Evolutionary conservation across 345 rosid species (phyloP).

Genomic region (Angophora floribunda): DNA sequence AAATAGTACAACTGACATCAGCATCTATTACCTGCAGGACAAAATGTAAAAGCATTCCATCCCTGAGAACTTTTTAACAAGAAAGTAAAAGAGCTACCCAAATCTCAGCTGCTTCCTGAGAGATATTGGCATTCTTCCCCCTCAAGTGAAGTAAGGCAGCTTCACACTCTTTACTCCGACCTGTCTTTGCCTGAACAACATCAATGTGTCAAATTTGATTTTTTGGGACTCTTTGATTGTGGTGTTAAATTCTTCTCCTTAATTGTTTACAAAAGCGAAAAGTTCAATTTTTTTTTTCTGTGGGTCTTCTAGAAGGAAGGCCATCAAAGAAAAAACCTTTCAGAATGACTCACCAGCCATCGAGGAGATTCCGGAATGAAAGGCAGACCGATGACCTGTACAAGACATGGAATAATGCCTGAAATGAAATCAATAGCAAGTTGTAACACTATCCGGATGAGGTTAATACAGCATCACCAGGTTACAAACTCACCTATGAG

Average conservation of each 20-base stretch:
- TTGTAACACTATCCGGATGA: neutral
- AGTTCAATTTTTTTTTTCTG: neutral
- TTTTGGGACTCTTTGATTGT: neutral
- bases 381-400: slow-evolving; percentile 22
- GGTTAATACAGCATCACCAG: neutral
- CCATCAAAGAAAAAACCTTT: neutral
- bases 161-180: slow-evolving; percentile 16
- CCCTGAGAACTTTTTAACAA: neutral
- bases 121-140: slow-evolving; percentile 26
- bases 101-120: slow-evolving; percentile 32
- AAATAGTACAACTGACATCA: neutral
- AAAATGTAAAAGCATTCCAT: neutral
- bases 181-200: slow-evolving; percentile 27
- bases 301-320: neutral
- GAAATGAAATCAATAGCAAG: neutral
- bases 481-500: slow-evolving; percentile 31
- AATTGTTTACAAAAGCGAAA: neutral
- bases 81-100: slow-evolving; percentile 8
- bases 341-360: slow-evolving; percentile 33
- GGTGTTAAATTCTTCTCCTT: neutral
- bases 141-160: slow-evolving; percentile 14
- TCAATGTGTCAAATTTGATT: neutral
- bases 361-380: slow-evolving; percentile 55
- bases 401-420: slow-evolving; percentile 35
- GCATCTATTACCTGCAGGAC: neutral